Conservation (phyloP, 1,139 yeast species). For the Geotrichum bryndzae region DNA sequence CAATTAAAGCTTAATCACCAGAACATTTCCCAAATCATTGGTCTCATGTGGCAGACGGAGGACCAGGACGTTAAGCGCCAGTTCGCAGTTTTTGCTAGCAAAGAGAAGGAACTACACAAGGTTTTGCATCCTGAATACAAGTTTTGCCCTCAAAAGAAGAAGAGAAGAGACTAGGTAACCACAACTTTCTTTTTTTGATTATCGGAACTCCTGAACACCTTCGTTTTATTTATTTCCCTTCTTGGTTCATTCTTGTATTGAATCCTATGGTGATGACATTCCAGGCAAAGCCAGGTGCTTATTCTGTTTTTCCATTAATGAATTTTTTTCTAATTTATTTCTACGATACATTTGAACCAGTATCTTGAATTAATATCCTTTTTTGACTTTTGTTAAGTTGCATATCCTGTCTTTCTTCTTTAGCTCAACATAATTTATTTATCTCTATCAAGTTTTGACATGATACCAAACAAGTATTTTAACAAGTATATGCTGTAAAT, state of each 20-base stretch:
- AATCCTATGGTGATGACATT: neutral
- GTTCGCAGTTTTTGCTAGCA: conserved; percentile 38
- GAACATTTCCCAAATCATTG: conserved; percentile 40
- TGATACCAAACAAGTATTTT: no score
- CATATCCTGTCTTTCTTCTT: no score
- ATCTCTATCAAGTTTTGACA: no score
- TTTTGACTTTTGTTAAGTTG: no score
- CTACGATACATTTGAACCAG: no score
- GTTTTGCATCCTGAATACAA: conserved; percentile 43
- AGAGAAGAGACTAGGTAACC: conserved; percentile 17
- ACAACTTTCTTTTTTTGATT: neutral
- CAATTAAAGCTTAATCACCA: conserved; percentile 40
- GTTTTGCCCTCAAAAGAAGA: conserved; percentile 40
- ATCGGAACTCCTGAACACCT: neutral
- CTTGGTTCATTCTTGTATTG: neutral
- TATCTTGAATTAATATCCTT: no score
- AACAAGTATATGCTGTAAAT: no score
- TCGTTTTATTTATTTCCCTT: neutral
- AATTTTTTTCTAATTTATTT: no score
- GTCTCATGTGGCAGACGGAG: conserved; percentile 46
- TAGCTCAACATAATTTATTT: no score
- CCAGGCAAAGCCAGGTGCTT: no score
- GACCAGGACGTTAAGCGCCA: conserved; percentile 35
- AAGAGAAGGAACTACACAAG: conserved; percentile 41
- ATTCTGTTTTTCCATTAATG: no score